Evolutionary conservation across 352 stramenopile genomes (phyloP), one percentile per base, ranked within the genome.

Genomic region (Thraustochytrium sp.): DNA sequence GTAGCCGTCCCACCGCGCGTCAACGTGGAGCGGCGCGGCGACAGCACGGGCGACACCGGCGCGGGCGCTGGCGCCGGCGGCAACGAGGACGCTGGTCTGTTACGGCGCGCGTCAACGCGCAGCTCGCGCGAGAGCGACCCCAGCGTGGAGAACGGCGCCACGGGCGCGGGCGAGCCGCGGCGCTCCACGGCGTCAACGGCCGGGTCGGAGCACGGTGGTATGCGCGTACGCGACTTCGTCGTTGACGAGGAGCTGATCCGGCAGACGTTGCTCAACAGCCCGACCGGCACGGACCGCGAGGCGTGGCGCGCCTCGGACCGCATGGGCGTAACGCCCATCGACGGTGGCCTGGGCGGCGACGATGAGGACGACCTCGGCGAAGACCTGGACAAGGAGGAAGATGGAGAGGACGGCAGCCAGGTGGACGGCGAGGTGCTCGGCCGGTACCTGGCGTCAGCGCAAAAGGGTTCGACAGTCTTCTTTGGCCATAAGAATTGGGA

Each of bases 401-500:
- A 77, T 74, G 64, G 64, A 21, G 2, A 54, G 49, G 49, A 55
- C 31, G 42, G 42, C 38, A 72, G 59, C 59, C 59, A 75, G 31
- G 44, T 49, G 4, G 68, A 80, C 48, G 68, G 75, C 51, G 68
- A 8, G 5, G 53, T 26, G 21, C 68, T 80, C 11, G 68, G 68
- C 21, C n/a, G 51, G 51, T 80, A 80, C 40, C 51, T 80, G 31
- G 31, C 68, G 5, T 80, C 68, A 23, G 68, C 68, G 42, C 31
- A 64, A 44, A 80, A 80, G 44, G 68, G 68, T 2, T 80, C 68
- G 34, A 80, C 68, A 23, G 85, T 87, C 46, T 85, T 85, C 44
- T 87, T 87, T 44, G 76, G 64, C 87, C 95, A 99, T 86, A 95
- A 98, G 85, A 91, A 98, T 84, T 99, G 98, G 88, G 94, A 95